Conservation (phyloP, 176 grass and related monocot species). For the Saccharum spontaneum region DNA sequence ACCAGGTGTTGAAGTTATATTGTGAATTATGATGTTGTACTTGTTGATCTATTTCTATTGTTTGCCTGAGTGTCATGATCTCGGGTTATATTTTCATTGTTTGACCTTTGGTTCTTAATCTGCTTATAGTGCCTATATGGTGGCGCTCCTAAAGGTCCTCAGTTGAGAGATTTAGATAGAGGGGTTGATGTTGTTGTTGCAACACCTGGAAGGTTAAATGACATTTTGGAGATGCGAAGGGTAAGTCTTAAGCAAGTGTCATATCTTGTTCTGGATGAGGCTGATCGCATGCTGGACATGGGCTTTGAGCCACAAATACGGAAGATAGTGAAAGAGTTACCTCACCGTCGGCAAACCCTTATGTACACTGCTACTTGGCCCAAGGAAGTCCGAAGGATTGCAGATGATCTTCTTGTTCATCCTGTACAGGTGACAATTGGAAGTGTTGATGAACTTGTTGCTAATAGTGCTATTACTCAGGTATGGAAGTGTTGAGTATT, state of each 20-base stretch:
- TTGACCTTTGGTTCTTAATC: conserved; percentile 15
- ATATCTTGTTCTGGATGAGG: conserved; percentile 82
- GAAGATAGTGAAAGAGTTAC: conserved; percentile 89
- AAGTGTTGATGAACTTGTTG: conserved; percentile 91
- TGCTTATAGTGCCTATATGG: conserved; percentile 91
- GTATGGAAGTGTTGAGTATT: conserved; percentile 13
- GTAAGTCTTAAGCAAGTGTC: conserved; percentile 74
- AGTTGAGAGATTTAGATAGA: conserved; percentile 87
- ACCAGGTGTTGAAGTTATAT: background rate
- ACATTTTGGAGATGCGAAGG: conserved; percentile 91
- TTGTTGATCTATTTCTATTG: background rate
- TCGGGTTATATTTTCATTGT: conserved; percentile 11
- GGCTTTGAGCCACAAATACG: conserved; percentile 95
- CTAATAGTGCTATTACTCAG: conserved; percentile 96
- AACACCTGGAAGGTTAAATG: conserved; percentile 95
- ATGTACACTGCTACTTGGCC: conserved; percentile 99
- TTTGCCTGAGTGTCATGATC: background rate
- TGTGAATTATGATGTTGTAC: background rate
- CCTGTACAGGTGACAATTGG: conserved; percentile 99
- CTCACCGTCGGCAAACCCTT: conserved; percentile 82
- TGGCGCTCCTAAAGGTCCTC: conserved; percentile 93
- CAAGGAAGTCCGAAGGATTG: conserved; percentile 91
- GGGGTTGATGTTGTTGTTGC: conserved; percentile 98
- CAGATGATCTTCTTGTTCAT: conserved; percentile 80
- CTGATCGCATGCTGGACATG: conserved; percentile 91